Percentiles rank a stretch among this genome's conserved stretches.
Evolutionary conservation across 768 basidiomycete species (phyloP).

Genomic region (Lactarius psammicola): DNA sequence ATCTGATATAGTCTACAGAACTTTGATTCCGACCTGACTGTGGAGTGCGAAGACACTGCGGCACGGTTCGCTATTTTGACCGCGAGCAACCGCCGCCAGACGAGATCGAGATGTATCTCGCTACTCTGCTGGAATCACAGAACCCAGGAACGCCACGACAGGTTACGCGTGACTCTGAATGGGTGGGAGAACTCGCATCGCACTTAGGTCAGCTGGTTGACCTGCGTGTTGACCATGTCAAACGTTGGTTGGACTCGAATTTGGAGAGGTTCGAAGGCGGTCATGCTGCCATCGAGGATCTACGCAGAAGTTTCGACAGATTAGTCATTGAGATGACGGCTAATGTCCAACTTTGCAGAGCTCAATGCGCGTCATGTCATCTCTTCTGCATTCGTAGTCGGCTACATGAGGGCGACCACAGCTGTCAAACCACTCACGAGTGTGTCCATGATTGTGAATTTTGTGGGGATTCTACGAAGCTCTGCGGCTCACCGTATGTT

Average conservation of each 20-base stretch:
- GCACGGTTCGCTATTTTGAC: constrained; percentile 37
- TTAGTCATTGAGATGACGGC: constrained; percentile 46
- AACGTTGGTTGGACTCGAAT: constrained; percentile 53
- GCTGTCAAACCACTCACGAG: constrained; percentile 50
- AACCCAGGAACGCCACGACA: constrained; percentile 36
- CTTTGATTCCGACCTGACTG: constrained; percentile 47
- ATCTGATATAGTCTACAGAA: constrained; percentile 38
- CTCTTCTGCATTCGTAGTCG: constrained; percentile 48
- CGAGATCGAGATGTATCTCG: constrained; percentile 33
- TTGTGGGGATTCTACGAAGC: constrained; percentile 36
- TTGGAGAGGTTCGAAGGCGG: constrained; percentile 44
- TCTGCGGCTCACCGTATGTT: constrained; percentile 50
- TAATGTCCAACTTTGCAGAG: constrained; percentile 49
- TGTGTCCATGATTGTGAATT: constrained; percentile 49
- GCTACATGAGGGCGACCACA: constrained; percentile 47
- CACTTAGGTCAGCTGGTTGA: constrained; percentile 43
- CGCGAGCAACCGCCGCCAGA: constrained; percentile 25
- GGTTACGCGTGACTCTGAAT: constrained; percentile 41
- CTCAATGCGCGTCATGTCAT: constrained; percentile 48
- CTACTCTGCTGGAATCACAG: constrained; percentile 34
- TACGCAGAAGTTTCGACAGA: constrained; percentile 47
- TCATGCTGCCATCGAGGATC: constrained; percentile 45
- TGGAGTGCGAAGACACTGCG: constrained; percentile 40
- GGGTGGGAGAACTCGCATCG: constrained; percentile 40
- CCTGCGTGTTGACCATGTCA: constrained; percentile 48